A percentile compares a stretch with the other conserved stretches of the same genome.
phyloP scores from a whole-genome alignment of 2,329 filamentous ascomycete genomes.

The Curvularia spicifera region DNA sequence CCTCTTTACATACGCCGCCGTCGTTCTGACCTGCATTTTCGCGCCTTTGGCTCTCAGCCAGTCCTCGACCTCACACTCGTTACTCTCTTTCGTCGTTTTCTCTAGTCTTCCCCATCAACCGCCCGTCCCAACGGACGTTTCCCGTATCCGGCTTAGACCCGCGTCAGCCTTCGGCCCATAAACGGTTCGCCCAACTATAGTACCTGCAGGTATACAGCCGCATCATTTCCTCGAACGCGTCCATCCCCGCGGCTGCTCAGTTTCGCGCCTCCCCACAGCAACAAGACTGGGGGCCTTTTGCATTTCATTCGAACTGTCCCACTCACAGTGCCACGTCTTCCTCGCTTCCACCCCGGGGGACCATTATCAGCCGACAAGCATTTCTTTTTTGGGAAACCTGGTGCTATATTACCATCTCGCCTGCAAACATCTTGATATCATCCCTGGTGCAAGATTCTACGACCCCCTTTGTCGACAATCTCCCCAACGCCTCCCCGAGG shows the following conservation, averaged over 20 bases:
- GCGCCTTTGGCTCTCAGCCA: constrained; percentile 31
- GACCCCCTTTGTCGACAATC: neutral
- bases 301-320: constrained; percentile 27
- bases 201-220: constrained; percentile 24
- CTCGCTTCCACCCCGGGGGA: constrained; percentile 9
- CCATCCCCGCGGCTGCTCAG: constrained; percentile 30
- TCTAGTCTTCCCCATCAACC: constrained; percentile 15
- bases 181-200: constrained; percentile 28
- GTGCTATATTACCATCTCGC: constrained; percentile 12
- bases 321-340: constrained; percentile 16
- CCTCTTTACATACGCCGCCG: constrained; percentile 20
- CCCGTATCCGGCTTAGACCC: constrained; percentile 30
- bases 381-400: constrained; percentile 10
- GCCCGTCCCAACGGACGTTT: constrained; percentile 24
- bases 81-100: constrained; percentile 25
- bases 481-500: neutral
- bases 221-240: constrained; percentile 42
- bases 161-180: constrained; percentile 39
- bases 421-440: neutral
- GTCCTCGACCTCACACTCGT: constrained; percentile 20
- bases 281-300: constrained; percentile 31
- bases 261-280: constrained; percentile 39
- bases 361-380: constrained; percentile 14
- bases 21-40: constrained; percentile 32
- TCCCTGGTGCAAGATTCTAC: neutral